Conservation (phyloP, 495 filamentous ascomycete genomes). For the Aspergillus ellipticus region DNA sequence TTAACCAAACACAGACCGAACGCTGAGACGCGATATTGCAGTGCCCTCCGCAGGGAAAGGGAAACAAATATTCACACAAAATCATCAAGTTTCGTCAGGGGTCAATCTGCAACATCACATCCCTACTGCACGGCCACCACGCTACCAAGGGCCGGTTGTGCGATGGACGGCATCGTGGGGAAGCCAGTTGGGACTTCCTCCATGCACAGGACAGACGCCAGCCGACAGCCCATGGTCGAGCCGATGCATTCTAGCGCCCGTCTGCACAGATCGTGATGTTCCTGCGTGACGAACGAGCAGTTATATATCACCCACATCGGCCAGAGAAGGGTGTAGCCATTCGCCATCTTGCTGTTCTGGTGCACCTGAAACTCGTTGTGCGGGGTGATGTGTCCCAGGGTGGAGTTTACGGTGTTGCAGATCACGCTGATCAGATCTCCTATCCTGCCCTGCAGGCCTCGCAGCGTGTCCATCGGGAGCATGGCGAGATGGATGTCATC, state of each 20-base stretch:
- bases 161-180: not conserved
- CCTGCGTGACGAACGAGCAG: not conserved
- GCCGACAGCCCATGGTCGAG: not conserved
- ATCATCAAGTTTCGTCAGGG: too few species aligned
- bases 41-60: too few species aligned
- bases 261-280: not conserved
- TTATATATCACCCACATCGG: slow-evolving; percentile 2
- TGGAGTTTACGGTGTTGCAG: not conserved
- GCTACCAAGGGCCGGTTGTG: not conserved
- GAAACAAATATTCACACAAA: too few species aligned
- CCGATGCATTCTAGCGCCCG: not conserved
- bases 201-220: not conserved
- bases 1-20: too few species aligned
- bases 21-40: too few species aligned
- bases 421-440: not conserved
- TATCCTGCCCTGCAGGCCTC: not conserved
- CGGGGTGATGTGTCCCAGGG: not conserved
- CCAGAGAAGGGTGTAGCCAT: not conserved
- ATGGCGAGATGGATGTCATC: not conserved
- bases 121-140: not conserved
- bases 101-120: too few species aligned
- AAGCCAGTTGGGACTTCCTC: not conserved
- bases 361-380: not conserved
- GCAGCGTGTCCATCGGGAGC: not conserved
- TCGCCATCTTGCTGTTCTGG: not conserved